These are phyloP conservation scores for Sugiyamaella grinbergsii DNA, from an alignment of 1,139 yeast species.

Conservation along the genomic window DNA sequence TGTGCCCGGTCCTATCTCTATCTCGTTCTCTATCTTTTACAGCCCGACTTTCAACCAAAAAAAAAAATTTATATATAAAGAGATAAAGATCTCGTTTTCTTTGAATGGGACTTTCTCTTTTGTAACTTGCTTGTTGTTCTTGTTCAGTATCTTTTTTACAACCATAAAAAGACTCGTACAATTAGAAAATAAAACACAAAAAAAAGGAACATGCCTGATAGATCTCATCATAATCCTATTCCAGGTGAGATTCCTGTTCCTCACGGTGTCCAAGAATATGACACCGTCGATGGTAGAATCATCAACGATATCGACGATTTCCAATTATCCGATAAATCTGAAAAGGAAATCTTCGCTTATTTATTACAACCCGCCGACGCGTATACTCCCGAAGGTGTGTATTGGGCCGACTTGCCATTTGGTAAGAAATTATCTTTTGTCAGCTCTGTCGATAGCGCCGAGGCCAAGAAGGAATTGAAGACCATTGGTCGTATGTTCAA, in stretches of 20 bases:
- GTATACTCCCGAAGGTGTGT: slow-evolving; percentile 39
- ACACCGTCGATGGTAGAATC: slow-evolving; percentile 40
- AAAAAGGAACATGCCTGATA: slow-evolving; percentile 18
- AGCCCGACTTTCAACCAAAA: too few relatives aligned
- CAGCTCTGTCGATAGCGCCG: slow-evolving; percentile 36
- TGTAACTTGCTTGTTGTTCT: too few relatives aligned
- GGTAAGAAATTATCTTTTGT: slow-evolving; percentile 37
- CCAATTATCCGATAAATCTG: slow-evolving; percentile 36
- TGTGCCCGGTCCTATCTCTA: too few relatives aligned
- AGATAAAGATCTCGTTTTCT: too few relatives aligned
- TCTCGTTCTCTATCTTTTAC: too few relatives aligned
- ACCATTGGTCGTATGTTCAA: slow-evolving; percentile 37
- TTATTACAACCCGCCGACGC: slow-evolving; percentile 41
- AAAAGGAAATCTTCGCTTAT: slow-evolving; percentile 41
- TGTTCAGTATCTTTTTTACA: too few relatives aligned
- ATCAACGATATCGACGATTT: slow-evolving; percentile 33
- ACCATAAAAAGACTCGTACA: too few relatives aligned
- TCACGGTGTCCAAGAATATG: slow-evolving; percentile 43
- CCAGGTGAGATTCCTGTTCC: slow-evolving; percentile 44
- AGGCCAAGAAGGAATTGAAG: slow-evolving; percentile 36
- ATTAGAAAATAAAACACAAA: too few relatives aligned
- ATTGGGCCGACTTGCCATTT: slow-evolving; percentile 46
- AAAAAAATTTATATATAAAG: too few relatives aligned
- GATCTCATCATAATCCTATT: slow-evolving; percentile 38
- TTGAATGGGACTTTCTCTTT: too few relatives aligned